Evolutionary conservation across 805 yeast genomes (phyloP).

Genomic region (Maudiozyma bulderi): DNA sequence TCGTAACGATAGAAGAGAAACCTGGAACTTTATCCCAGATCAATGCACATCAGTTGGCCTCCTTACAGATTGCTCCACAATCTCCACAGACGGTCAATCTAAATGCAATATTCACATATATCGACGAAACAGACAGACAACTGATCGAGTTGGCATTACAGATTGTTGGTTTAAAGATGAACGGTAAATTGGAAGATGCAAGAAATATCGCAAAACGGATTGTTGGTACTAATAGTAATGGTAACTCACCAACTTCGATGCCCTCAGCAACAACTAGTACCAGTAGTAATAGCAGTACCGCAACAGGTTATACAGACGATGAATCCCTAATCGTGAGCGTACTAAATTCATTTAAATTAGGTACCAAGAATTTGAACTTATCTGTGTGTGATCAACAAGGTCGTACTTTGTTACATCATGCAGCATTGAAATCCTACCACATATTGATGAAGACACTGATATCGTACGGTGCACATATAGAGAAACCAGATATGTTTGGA

Average conservation of each 20-base stretch:
- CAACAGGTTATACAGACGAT: constrained; percentile 14
- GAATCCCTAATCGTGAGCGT: constrained; percentile 36
- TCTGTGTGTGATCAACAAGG: constrained; percentile 72
- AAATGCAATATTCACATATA: constrained; percentile 62
- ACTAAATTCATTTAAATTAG: constrained; percentile 49
- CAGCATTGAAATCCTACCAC: constrained; percentile 65
- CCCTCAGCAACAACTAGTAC: neutral
- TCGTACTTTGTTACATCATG: constrained; percentile 78
- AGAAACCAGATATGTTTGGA: constrained; percentile 67
- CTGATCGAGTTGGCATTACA: constrained; percentile 88
- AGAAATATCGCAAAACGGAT: constrained; percentile 83
- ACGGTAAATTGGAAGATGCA: constrained; percentile 88
- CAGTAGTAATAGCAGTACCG: constrained; percentile 3
- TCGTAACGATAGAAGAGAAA: constrained; percentile 59
- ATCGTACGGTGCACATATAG: constrained; percentile 54
- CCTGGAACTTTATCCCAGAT: constrained; percentile 8
- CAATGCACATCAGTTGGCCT: neutral
- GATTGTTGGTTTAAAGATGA: constrained; percentile 92
- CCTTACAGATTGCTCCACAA: neutral
- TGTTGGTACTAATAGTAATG: constrained; percentile 43
- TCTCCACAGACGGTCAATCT: constrained; percentile 4
- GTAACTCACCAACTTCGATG: neutral
- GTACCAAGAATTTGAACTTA: constrained; percentile 2
- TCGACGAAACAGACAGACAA: constrained; percentile 90
- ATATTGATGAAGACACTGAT: constrained; percentile 56